phyloP scores from a whole-genome alignment of 148 eudicot genomes.

The Heliosperma pusillum region DNA sequence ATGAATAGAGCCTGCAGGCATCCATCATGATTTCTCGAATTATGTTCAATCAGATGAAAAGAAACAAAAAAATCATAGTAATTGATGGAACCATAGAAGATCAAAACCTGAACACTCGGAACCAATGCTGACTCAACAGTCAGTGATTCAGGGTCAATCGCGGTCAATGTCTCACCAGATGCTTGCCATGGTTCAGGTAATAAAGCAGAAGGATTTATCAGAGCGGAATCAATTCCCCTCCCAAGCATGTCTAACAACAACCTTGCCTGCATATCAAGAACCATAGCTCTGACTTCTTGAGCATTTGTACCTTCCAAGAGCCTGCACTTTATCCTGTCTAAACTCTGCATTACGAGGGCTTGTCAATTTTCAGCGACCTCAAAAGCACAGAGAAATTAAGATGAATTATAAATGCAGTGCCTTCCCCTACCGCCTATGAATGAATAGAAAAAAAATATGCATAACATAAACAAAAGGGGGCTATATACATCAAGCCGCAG shows the following conservation, averaged over 20 bases:
- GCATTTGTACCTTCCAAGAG: slow-evolving; percentile 94
- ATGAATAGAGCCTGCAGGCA: too few relatives aligned
- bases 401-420: neutral
- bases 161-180: slow-evolving; percentile 62
- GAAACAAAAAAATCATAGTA: neutral
- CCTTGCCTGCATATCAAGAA: slow-evolving; percentile 99
- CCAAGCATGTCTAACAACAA: slow-evolving; percentile 95
- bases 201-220: slow-evolving; percentile 82
- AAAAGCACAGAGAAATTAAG: neutral
- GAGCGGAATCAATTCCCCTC: slow-evolving; percentile 92
- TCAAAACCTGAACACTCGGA: slow-evolving; percentile 70
- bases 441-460: neutral
- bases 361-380: slow-evolving; percentile 10
- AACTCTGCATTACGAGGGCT: slow-evolving; percentile 48
- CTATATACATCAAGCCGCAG: too few relatives aligned
- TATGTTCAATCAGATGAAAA: too few relatives aligned
- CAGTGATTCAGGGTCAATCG: slow-evolving; percentile 85
- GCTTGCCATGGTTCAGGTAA: slow-evolving; percentile 94
- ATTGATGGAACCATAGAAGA: slow-evolving; percentile 2
- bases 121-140: slow-evolving; percentile 86
- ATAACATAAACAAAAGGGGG: neutral
- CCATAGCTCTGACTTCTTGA: slow-evolving; percentile 99
- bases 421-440: neutral
- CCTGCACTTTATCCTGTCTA: slow-evolving; percentile 96
- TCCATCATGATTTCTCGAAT: too few relatives aligned